A percentile compares a stretch with the other conserved stretches of the same genome.
phyloP scores from a whole-genome alignment of 345 rosid species.

The Melaleuca alternifolia region DNA sequence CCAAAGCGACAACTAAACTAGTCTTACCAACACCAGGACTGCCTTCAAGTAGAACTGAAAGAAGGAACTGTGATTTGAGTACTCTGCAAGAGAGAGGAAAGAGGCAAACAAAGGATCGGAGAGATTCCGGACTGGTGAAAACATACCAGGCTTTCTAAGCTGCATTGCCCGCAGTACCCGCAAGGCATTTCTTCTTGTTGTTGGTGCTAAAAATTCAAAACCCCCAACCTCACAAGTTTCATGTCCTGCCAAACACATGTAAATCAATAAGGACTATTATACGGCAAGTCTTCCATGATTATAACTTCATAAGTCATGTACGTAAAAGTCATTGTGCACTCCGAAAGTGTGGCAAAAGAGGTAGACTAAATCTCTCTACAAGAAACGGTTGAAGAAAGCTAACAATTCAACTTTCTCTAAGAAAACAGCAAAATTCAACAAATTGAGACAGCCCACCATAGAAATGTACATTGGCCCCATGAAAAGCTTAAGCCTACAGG shows the following conservation, averaged over 20 bases:
- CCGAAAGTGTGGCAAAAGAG: neutral
- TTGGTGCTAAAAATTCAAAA: constrained; percentile 86
- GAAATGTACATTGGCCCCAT: neutral
- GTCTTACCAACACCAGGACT: constrained; percentile 99
- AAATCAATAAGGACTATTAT: neutral
- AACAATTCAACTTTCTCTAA: neutral
- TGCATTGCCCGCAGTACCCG: constrained; percentile 94
- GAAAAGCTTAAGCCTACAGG: neutral
- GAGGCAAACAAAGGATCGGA: neutral
- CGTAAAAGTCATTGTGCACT: neutral
- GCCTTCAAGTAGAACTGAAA: constrained; percentile 70
- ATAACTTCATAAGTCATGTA: neutral
- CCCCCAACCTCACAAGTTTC: constrained; percentile 38
- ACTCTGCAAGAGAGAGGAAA: neutral
- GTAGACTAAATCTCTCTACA: neutral
- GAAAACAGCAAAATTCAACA: neutral
- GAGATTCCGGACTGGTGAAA: neutral
- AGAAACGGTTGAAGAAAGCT: neutral
- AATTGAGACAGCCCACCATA: neutral
- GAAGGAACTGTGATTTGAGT: neutral
- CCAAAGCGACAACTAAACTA: constrained; percentile 78
- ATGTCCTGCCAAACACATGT: constrained; percentile 22
- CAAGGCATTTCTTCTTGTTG: constrained; percentile 72
- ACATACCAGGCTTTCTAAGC: constrained; percentile 75
- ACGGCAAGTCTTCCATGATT: neutral